These are phyloP conservation scores for Tripterygium wilfordii DNA, from an alignment of 177 flowering plant genomes.

Conservation along the genomic window DNA sequence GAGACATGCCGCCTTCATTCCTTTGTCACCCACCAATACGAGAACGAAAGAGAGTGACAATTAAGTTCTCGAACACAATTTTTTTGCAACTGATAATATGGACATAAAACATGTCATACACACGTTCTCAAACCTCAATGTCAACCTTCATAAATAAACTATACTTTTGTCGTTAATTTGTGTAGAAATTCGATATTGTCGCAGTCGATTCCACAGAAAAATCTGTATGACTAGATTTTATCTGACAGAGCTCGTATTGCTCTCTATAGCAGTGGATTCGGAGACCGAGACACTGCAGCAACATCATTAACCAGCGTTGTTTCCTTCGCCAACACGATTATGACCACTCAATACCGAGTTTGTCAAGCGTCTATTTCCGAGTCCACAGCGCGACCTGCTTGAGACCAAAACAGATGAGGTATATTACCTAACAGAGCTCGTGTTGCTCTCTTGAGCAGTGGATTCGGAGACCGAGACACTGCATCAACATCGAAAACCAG, in stretches of 20 bases:
- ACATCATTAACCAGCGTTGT: slow-evolving; percentile 21
- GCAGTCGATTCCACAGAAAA: too few species aligned
- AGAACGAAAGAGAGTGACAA: not conserved
- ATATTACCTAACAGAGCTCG: slow-evolving; percentile 25
- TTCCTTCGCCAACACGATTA: too few species aligned
- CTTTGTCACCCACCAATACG: slow-evolving; percentile 58
- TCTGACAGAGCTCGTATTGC: slow-evolving; percentile 23
- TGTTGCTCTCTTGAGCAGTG: slow-evolving; percentile 14
- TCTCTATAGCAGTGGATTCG: slow-evolving; percentile 15
- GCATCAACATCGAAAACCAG: slow-evolving; percentile 23
- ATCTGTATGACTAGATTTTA: slow-evolving; percentile 3
- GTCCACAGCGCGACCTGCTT: too few species aligned
- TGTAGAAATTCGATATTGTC: too few species aligned
- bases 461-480: slow-evolving; percentile 20
- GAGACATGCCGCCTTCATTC: slow-evolving; percentile 90
- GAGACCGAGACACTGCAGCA: slow-evolving; percentile 21
- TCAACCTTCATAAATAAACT: too few species aligned
- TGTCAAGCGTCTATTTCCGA: not conserved
- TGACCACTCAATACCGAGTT: not conserved
- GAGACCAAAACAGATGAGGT: not conserved
- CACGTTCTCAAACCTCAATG: not conserved
- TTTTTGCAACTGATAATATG: too few species aligned
- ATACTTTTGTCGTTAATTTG: too few species aligned
- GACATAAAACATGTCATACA: not conserved
- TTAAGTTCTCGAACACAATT: too few species aligned